Evolutionary conservation across 1,284 basidiomycete genomes (phyloP).

Genomic region (Ceratobasidium theobromae): DNA sequence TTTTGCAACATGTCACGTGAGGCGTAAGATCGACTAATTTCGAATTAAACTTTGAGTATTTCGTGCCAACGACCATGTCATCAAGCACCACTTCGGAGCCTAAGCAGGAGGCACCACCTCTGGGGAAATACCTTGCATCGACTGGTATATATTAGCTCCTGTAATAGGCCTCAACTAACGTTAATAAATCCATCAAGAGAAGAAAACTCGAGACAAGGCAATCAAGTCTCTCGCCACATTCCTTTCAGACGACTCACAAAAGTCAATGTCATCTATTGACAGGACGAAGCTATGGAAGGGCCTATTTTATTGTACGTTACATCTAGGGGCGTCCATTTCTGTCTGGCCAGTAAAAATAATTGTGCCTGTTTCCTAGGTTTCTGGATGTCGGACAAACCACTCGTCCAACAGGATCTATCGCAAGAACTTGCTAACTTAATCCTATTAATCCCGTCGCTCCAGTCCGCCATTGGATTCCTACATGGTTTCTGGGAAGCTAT

Average conservation of each 20-base stretch:
- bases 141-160: constrained; percentile 59
- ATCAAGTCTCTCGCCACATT: constrained; percentile 76
- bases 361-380: constrained; percentile 62
- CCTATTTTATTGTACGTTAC: constrained; percentile 86
- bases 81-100: not conserved
- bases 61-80: constrained; percentile 1
- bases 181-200: constrained; percentile 55
- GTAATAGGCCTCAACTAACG: not conserved
- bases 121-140: constrained; percentile 88
- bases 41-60: constrained; percentile 22
- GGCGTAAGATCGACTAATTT: constrained; percentile 8
- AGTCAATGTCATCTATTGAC: constrained; percentile 66
- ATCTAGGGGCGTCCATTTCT: not conserved
- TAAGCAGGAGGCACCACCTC: constrained; percentile 46
- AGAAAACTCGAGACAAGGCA: constrained; percentile 86
- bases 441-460: constrained; percentile 62
- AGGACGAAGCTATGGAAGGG: constrained; percentile 97
- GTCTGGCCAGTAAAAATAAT: not conserved
- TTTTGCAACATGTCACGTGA: not conserved
- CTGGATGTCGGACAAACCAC: constrained; percentile 99
- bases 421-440: constrained; percentile 80
- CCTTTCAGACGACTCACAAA: constrained; percentile 61
- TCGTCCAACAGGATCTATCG: constrained; percentile 92
- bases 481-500: constrained; percentile 89
- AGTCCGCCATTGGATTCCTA: constrained; percentile 73